Percentiles rank a stretch among this genome's conserved stretches.
These are phyloP conservation scores for Yamadazyma sp. DNA, from an alignment of 805 yeast genomes.

Conservation along the genomic window DNA sequence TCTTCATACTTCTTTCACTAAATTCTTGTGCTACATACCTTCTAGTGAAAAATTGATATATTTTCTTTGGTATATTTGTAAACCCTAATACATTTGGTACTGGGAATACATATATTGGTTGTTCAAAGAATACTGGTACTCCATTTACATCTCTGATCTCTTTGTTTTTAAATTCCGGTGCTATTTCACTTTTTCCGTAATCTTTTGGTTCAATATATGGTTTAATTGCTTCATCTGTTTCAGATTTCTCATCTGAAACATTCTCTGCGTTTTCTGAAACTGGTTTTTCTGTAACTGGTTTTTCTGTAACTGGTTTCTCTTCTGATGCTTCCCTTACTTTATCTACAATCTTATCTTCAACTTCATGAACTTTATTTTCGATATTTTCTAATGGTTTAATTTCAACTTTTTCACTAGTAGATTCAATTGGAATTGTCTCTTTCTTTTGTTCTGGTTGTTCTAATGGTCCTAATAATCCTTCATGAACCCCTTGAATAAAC, in stretches of 20 bases:
- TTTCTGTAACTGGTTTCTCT: background rate
- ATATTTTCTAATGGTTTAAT: background rate
- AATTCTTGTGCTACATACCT: conserved; percentile 68
- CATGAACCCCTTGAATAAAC: conserved; percentile 85
- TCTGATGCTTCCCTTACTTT: background rate
- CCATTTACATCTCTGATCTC: conserved; percentile 26
- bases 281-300: conserved; percentile 22
- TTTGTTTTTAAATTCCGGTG: conserved; percentile 52
- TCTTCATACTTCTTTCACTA: conserved; percentile 52
- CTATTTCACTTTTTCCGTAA: conserved; percentile 51
- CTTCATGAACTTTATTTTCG: background rate
- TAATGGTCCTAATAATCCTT: conserved; percentile 91
- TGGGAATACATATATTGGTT: conserved; percentile 74
- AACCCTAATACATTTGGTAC: conserved; percentile 82
- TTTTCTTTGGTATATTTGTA: conserved; percentile 67
- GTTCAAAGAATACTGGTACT: conserved; percentile 63
- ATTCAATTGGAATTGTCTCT: background rate
- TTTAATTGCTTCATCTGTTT: conserved; percentile 45
- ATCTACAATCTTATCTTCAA: background rate
- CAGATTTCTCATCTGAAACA: too few relatives aligned
- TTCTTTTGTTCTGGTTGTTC: conserved; percentile 29
- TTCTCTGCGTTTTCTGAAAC: conserved; percentile 8
- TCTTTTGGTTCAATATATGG: conserved; percentile 64
- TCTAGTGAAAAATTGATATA: conserved; percentile 73
- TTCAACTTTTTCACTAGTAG: background rate